These are phyloP conservation scores for Chrysosporium keratinophilum DNA, from an alignment of 2,329 filamentous ascomycete species.

Conservation along the genomic window DNA sequence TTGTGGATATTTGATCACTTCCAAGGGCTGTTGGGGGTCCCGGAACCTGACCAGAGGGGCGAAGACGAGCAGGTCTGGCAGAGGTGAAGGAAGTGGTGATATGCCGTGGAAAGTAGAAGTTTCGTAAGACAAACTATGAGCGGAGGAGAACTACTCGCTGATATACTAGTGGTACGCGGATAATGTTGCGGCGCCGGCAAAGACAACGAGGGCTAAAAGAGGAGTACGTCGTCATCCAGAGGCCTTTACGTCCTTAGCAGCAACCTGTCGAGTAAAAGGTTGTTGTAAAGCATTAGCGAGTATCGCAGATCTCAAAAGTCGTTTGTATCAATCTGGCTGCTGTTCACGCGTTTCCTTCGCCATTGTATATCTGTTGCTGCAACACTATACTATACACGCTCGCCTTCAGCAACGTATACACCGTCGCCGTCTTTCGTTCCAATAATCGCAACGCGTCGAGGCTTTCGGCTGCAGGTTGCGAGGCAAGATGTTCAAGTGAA, in stretches of 20 bases:
- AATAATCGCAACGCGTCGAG: conserved; percentile 70
- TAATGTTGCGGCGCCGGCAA: conserved; percentile 51
- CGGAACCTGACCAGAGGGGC: conserved; percentile 38
- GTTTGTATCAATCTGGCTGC: conserved; percentile 23
- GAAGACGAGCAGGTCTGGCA: conserved; percentile 51
- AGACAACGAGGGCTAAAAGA: conserved; percentile 53
- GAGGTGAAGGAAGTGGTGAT: conserved; percentile 55
- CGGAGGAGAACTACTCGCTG: conserved; percentile 54
- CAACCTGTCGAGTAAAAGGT: neutral
- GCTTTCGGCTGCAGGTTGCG: conserved; percentile 62
- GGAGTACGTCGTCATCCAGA: conserved; percentile 34
- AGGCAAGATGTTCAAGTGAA: conserved; percentile 46
- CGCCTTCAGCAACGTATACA: conserved; percentile 92
- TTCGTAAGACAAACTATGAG: conserved; percentile 61
- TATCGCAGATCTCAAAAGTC: too few species aligned
- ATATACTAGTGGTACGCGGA: conserved; percentile 61
- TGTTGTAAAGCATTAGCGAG: too few species aligned
- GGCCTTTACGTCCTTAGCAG: neutral
- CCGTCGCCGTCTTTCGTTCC: conserved; percentile 86
- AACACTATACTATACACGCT: conserved; percentile 98
- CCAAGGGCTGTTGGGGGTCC: conserved; percentile 49
- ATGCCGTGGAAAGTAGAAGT: conserved; percentile 48
- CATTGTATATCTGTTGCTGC: conserved; percentile 84
- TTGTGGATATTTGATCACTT: conserved; percentile 67
- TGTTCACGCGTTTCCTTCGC: conserved; percentile 21